Base-by-base conservation (phyloP, 345 rosid genomes). In the Eutrema yunnanense region DNA sequence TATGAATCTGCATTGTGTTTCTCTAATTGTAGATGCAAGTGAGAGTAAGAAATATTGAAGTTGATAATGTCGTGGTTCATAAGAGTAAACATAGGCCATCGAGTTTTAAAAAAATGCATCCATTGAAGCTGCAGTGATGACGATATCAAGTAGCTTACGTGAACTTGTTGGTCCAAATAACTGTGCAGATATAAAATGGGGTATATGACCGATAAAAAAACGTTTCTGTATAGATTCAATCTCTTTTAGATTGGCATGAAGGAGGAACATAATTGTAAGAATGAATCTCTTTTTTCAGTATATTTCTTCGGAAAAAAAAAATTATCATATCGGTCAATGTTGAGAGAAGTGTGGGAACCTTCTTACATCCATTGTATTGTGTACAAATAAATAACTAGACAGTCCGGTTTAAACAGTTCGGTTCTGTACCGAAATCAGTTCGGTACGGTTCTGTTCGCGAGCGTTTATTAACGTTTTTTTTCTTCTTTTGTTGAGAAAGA, bases 71-170 rank as follows among this genome's bases (percentile, higher is more conserved):
- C 11, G 40, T 54, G 59, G 32, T 54, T 6, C 13, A 54, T 54
- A 27, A 27, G 33, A 2, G 55, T 19, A 49, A 50, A 50, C 34
- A 27, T 7, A 58, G 26, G 32, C n/a, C 44, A 30, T 30, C 57
- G 36, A 29, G 58, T 83, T 22, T 22, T 1, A 1, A 22, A 1
- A 94, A 80, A 95, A 94, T 81, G 87, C 84, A 27, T 89, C 98
- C 26, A 81, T 86, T 64, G 98, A 94, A 83, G 90, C 95, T 78
- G 97, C 96, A 48, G 91, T 88, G 26, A 83, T 84, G 95, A 95
- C 96, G 1, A 90, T 94, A 78, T 86, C 96, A 43, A 85, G 74
- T 79, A 89, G 96, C 80, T 80, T 94, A 81, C 81, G 84, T 72
- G 97, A 89, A 71, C 97, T 96, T 6, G 89, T 82, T 30, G 90